A percentile compares a stretch with the other conserved stretches of the same genome.
Conservation (phyloP, 495 filamentous ascomycete species). For the Daldinia concentrica region DNA sequence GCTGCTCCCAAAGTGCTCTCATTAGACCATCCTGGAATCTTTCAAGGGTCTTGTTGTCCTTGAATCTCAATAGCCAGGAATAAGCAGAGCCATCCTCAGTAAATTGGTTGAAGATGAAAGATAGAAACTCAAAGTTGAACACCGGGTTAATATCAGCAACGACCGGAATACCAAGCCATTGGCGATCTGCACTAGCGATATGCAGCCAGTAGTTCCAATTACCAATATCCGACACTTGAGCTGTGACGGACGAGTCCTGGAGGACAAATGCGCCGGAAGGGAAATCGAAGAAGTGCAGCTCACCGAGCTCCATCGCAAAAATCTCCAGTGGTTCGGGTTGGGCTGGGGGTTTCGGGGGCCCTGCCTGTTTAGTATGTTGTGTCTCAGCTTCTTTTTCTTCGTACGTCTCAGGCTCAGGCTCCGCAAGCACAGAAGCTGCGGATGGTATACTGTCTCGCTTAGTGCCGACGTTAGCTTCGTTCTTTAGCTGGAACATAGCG, state of each 20-base stretch:
- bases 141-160: constrained; percentile 94
- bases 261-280: constrained; percentile 80
- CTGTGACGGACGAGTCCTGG: constrained; percentile 77
- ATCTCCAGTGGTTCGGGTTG: constrained; percentile 77
- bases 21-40: constrained; percentile 93
- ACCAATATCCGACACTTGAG: constrained; percentile 85
- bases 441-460: constrained; percentile 46
- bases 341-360: constrained; percentile 56
- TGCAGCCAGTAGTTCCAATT: constrained; percentile 97
- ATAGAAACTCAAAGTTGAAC: constrained; percentile 97
- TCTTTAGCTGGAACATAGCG: constrained; percentile 54
- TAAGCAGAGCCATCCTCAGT: constrained; percentile 86
- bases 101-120: constrained; percentile 99
- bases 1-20: constrained; percentile 95
- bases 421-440: constrained; percentile 12
- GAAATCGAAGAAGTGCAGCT: constrained; percentile 95
- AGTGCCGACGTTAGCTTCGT: constrained; percentile 45
- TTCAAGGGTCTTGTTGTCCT: constrained; percentile 79
- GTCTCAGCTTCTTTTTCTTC: constrained; percentile 20
- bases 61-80: constrained; percentile 95
- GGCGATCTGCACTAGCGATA: constrained; percentile 76
- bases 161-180: constrained; percentile 90
- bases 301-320: constrained; percentile 77
- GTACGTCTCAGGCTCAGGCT: constrained; percentile 27
- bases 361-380: constrained; percentile 49